These are phyloP conservation scores for Piloderma croceum DNA, from an alignment of 768 basidiomycete genomes.

Conservation along the genomic window DNA sequence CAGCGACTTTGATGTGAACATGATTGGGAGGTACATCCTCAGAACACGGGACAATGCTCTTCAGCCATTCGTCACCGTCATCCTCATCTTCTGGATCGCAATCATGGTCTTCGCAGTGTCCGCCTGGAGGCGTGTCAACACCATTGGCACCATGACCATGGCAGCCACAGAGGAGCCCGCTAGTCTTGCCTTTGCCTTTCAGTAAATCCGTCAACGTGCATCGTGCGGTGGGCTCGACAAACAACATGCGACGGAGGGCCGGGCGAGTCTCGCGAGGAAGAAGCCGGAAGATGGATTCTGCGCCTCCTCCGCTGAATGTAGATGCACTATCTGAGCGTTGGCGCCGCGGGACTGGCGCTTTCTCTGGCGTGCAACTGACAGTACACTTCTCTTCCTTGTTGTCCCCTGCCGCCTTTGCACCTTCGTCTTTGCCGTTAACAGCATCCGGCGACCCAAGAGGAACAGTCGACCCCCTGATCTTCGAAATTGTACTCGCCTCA, in stretches of 20 bases:
- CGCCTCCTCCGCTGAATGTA: slow-evolving; percentile 69
- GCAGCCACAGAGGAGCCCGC: slow-evolving; percentile 78
- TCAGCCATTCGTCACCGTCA: slow-evolving; percentile 87
- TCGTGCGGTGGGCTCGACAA: slow-evolving; percentile 80
- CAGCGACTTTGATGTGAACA: slow-evolving; percentile 65
- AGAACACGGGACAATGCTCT: slow-evolving; percentile 65
- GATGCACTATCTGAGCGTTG: slow-evolving; percentile 47
- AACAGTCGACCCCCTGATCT: no score
- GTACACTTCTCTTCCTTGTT: no score
- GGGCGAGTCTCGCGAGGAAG: slow-evolving; percentile 89
- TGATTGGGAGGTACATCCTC: slow-evolving; percentile 46
- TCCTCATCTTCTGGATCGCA: slow-evolving; percentile 63
- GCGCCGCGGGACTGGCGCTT: slow-evolving; percentile 25
- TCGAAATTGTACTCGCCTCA: no score
- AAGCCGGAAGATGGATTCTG: slow-evolving; percentile 94
- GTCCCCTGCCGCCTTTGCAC: no score
- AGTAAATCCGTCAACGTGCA: slow-evolving; percentile 92
- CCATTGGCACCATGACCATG: slow-evolving; percentile 31
- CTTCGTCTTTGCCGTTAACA: no score
- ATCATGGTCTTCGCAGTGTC: slow-evolving; percentile 58
- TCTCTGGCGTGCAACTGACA: no score
- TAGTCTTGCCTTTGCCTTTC: slow-evolving; percentile 70
- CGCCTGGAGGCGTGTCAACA: slow-evolving; percentile 38
- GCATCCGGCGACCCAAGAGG: no score
- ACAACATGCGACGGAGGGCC: slow-evolving; percentile 90